Base-by-base conservation (phyloP, 352 stramenopile genomes). In the Globisporangium paroecandrum region DNA sequence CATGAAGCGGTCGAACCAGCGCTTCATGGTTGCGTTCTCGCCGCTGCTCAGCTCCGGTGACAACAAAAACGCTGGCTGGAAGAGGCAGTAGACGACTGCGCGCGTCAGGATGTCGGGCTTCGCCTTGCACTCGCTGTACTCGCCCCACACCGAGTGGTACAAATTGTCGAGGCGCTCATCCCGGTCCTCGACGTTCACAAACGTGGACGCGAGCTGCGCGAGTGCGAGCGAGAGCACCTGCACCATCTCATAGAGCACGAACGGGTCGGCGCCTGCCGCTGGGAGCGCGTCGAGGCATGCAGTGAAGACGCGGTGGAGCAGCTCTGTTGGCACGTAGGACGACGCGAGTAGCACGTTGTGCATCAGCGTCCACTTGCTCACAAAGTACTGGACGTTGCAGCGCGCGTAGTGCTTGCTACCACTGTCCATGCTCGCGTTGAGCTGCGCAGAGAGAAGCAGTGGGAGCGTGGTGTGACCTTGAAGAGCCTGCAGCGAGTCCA, bases 91-190 rank as follows among this genome's bases (percentile, higher is more conserved):
- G 27, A 95, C 68, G 0, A 95, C 79, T 6, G 81, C 82, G 58
- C 78, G 76, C 8, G 85, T 92, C 22, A 95, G 76, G 0, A 66
- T 69, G 46, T 95, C 83, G 9, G 83, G 77, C 66, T 93, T 93
- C 27, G 82, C 77, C 57, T 85, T 87, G 67, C 81, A 84, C 63
- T 91, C 80, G 12, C 64, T 78, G 71, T 95, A 93, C 32, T 85
- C 79, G 4, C 64, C 77, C 87, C 87, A 95, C 24, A 95, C 69
- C 34, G 83, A 74, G 3, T 77, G 57, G 38, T 92, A 79, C 3
- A 91, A 72, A 10, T 58, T 72, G 64, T 82, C 68, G 5, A 91
- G 63, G 22, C 62, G 66, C 7, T 49, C 64, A 0, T 80, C 70
- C 1, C 68, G 51, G 3, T 69, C 67, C 27, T 68, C 61, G 2